Evolutionary conservation across 2,329 filamentous ascomycete genomes (phyloP).

Genomic region (Thielaviopsis ethacetica): DNA sequence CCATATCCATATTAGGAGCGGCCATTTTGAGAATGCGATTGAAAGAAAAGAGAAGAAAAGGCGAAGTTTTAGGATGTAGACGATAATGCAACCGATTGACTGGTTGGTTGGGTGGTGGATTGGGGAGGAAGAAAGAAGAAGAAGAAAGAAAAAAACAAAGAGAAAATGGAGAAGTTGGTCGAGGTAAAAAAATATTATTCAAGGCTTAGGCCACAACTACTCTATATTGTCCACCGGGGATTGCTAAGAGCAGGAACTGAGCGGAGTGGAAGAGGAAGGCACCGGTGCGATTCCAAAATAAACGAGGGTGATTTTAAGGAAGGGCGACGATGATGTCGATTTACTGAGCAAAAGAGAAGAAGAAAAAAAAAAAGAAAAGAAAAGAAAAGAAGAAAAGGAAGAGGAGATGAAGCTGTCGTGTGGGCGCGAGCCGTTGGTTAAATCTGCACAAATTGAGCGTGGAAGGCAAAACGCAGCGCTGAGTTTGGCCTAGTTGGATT

Average conservation of each 20-base stretch:
- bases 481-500: too few relatives aligned
- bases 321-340: not conserved
- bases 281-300: constrained; percentile 13
- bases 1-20: constrained; percentile 21
- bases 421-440: too few relatives aligned
- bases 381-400: not conserved
- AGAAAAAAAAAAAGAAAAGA: not conserved
- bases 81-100: constrained; percentile 3
- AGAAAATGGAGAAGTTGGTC: not conserved
- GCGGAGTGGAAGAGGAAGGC: constrained; percentile 8
- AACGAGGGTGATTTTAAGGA: constrained; percentile 8
- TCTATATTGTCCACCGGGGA: constrained; percentile 10
- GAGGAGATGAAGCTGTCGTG: too few relatives aligned
- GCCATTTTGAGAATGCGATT: constrained; percentile 20
- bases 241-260: constrained; percentile 7
- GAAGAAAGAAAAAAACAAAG: constrained; percentile 1
- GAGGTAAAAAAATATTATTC: constrained; percentile 10
- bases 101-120: constrained; percentile 8
- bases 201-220: constrained; percentile 7
- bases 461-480: too few relatives aligned
- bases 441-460: too few relatives aligned
- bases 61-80: constrained; percentile 1
- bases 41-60: constrained; percentile 4
- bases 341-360: not conserved
- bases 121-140: constrained; percentile 1